Conservation (phyloP, 176 grass and related monocot genomes). For the Triticum dicoccoides region DNA sequence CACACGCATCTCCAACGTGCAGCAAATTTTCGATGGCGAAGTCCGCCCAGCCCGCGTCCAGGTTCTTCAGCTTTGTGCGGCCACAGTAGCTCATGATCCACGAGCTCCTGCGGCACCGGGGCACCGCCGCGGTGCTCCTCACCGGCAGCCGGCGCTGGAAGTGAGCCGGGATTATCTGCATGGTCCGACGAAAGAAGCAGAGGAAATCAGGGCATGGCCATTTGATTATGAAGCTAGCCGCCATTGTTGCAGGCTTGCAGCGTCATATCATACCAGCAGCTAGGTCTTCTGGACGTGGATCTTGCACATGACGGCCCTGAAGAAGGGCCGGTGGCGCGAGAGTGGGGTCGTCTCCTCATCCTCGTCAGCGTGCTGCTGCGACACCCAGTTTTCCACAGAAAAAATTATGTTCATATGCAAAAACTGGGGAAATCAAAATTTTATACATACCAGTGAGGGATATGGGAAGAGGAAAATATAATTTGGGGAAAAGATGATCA, state of each 20-base stretch:
- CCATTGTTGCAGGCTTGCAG: neutral
- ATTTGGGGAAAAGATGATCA: neutral
- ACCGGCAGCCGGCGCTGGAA: conserved; percentile 25
- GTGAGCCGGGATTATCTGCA: conserved; percentile 10
- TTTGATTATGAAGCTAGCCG: no score
- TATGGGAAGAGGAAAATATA: no score
- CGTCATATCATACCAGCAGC: neutral
- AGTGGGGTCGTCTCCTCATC: conserved; percentile 14
- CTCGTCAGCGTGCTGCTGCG: neutral
- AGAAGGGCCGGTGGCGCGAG: conserved; percentile 27
- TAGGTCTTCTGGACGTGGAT: conserved; percentile 10
- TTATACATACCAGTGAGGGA: neutral
- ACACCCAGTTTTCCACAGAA: neutral
- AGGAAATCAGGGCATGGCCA: neutral
- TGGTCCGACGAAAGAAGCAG: neutral
- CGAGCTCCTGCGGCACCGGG: neutral
- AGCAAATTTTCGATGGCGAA: conserved; percentile 30
- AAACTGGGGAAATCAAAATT: no score
- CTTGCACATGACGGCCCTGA: conserved; percentile 22
- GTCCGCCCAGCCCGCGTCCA: conserved; percentile 21
- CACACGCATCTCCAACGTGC: conserved; percentile 35
- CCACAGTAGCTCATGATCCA: conserved; percentile 39
- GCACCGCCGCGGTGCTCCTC: neutral
- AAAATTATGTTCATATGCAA: neutral
- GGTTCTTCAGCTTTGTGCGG: neutral